phyloP scores from a whole-genome alignment of 2,329 filamentous ascomycete species.

The Hypomyces perniciosus region DNA sequence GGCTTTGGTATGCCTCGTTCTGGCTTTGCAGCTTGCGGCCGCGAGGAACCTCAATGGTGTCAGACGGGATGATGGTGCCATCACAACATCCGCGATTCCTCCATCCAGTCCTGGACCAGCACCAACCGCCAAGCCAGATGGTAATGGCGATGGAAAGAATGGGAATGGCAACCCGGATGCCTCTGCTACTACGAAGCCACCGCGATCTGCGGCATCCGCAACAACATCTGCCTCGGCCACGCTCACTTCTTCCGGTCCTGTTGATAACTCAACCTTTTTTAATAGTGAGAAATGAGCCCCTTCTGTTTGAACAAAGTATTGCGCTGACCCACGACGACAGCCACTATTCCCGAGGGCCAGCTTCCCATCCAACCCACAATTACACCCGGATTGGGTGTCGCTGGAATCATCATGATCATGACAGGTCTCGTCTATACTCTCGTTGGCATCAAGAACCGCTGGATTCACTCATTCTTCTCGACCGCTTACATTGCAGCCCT shows the following conservation, averaged over 20 bases:
- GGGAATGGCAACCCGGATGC: constrained; percentile 6
- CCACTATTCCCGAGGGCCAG: constrained; percentile 41
- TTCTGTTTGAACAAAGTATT: background rate
- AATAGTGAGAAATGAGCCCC: constrained; percentile 25
- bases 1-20: constrained; percentile 34
- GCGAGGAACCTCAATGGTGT: constrained; percentile 28
- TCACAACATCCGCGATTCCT: constrained; percentile 2
- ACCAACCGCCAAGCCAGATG: background rate
- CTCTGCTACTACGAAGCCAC: background rate
- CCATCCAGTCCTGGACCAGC: background rate
- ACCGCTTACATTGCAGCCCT: constrained; percentile 67
- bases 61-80: constrained; percentile 27
- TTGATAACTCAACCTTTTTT: constrained; percentile 26
- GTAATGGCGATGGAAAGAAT: constrained; percentile 1
- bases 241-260: constrained; percentile 12
- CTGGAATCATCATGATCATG: constrained; percentile 68
- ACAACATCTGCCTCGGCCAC: constrained; percentile 10
- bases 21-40: constrained; percentile 32
- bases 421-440: constrained; percentile 66
- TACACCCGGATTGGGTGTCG: constrained; percentile 75
- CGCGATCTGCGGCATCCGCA: background rate
- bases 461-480: constrained; percentile 76
- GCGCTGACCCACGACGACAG: constrained; percentile 24
- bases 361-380: constrained; percentile 69
- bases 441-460: constrained; percentile 76